Evolutionary conservation across 495 filamentous ascomycete species (phyloP), one percentile per base, ranked within the genome.

Genomic region (Copromyces sp.): DNA sequence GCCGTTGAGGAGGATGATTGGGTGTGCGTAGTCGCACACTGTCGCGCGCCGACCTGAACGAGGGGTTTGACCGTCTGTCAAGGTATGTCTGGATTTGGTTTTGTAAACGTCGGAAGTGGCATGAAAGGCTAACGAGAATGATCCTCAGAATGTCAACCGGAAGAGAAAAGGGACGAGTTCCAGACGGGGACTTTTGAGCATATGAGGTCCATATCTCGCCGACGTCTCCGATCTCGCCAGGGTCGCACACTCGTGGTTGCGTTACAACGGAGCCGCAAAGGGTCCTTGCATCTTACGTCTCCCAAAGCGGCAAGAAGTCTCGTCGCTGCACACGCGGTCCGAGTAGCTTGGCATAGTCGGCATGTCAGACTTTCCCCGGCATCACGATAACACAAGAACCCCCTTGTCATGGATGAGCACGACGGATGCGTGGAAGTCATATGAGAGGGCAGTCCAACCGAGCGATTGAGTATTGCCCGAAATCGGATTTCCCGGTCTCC

Each of bases 281-380:
- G 53, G 1, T 24, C 53, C 53, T 65, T 65, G 53, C 53, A 65
- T 29, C 53, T 65, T 35, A 65, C 29, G 35, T 37, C 24, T 65
- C 53, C 53, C 53, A 37, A 65, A 65, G 53, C 29, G 53, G 53
- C 53, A 35, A 35, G 32, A 65, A 35, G 53, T 65, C 29, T 65
- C 14, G 29, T 17, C 6, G 53, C 35, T 17, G 35, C 53, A 65
- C 53, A 8, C 7, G 32, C 14, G 14, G 14, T 1, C 29, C 1
- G 2, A 9, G 6, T 9, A 8, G 29, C 53, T 65, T 65, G 53
- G 12, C 29, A 61, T 17, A n/a, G 7, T 4, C 29, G 53, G 29
- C 12, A 65, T 65, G 53, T 65, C 53, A 65, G 53, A 65, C 3
- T 17, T 16, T 12, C 2, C 0, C 53, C 29, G 7, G 24, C 35